Evolutionary conservation across 805 yeast genomes (phyloP).

Genomic region (Saccharomycopsis sp.): DNA sequence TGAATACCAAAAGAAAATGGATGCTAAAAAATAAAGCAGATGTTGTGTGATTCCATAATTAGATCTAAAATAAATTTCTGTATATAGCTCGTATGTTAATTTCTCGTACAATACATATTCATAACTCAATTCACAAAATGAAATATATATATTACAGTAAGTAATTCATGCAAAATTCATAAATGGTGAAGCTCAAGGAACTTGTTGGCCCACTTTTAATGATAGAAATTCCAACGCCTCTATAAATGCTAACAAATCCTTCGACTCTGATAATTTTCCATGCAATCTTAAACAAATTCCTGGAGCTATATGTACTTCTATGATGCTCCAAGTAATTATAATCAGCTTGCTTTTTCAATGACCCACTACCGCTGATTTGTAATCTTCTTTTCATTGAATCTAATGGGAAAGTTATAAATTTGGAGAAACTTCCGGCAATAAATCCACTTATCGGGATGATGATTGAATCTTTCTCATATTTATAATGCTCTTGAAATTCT

Average conservation of each 20-base stretch:
- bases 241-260: slow-evolving; percentile 16
- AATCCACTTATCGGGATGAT: slow-evolving; percentile 59
- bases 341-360: slow-evolving; percentile 1
- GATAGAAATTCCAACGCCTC: slow-evolving; percentile 19
- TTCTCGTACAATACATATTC: too few species aligned
- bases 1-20: slow-evolving; percentile 60
- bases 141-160: slow-evolving; percentile 1
- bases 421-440: slow-evolving; percentile 69
- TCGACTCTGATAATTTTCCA: slow-evolving; percentile 11
- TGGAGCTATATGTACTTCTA: slow-evolving; percentile 7
- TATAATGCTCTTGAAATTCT: slow-evolving; percentile 26
- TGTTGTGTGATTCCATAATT: too few species aligned
- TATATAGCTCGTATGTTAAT: too few species aligned
- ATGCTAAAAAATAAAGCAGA: slow-evolving; percentile 28
- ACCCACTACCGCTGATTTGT: slow-evolving; percentile 47
- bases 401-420: slow-evolving; percentile 72
- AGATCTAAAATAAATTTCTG: too few species aligned
- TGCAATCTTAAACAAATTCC: slow-evolving; percentile 9
- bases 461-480: slow-evolving; percentile 19
- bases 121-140: too few species aligned
- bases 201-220: slow-evolving; percentile 21
- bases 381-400: slow-evolving; percentile 76
- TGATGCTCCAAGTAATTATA: slow-evolving; percentile 10
- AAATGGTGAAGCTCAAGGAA: slow-evolving; percentile 19
- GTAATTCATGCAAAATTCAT: slow-evolving; percentile 18